phyloP scores from a whole-genome alignment of 2,329 filamentous ascomycete genomes.

The Ceratocystis huliohia region DNA sequence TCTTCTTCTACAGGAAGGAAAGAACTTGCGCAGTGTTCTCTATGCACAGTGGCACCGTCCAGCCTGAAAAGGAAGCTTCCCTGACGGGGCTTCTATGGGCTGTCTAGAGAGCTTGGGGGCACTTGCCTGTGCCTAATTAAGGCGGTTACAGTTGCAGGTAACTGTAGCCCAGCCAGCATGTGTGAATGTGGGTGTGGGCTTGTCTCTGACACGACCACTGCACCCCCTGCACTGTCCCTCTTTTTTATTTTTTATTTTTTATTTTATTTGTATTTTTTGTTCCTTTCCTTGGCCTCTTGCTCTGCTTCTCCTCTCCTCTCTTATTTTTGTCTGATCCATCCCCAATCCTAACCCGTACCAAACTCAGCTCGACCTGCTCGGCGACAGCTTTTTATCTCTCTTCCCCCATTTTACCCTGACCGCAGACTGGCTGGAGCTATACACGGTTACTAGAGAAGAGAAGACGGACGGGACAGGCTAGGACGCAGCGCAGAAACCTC shows the following conservation, averaged over 20 bases:
- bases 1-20: neutral
- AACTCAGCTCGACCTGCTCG: neutral
- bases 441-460: neutral
- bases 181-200: constrained; percentile 3
- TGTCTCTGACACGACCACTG: constrained; percentile 1
- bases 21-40: too few species aligned
- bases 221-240: neutral
- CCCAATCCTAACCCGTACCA: constrained; percentile 5
- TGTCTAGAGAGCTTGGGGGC: too few species aligned
- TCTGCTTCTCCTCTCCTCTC: neutral
- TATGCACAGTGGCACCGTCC: too few species aligned
- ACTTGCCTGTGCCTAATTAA: neutral
- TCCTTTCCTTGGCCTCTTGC: neutral
- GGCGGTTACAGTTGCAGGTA: constrained; percentile 1
- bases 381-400: neutral
- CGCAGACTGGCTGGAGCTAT: neutral
- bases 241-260: neutral
- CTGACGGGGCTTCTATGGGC: too few species aligned
- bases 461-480: neutral
- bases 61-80: too few species aligned
- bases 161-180: neutral
- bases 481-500: neutral
- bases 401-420: neutral
- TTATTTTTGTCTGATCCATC: neutral
- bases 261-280: neutral